A percentile compares a stretch with the other conserved stretches of the same genome.
phyloP scores from a whole-genome alignment of 2,329 filamentous ascomycete species.

The Aspergillus sergii region DNA sequence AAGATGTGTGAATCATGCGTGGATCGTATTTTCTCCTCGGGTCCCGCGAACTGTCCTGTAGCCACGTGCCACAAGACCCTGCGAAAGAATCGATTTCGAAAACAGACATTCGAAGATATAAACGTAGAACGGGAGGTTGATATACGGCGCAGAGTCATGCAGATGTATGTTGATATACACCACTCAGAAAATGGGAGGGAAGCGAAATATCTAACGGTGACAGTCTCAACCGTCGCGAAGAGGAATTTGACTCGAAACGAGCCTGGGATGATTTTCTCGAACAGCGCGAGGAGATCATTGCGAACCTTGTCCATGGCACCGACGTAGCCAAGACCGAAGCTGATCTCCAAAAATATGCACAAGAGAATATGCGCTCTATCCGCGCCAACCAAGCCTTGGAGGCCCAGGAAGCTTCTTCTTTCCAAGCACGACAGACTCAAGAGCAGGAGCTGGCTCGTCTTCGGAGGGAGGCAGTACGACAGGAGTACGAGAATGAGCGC shows the following conservation, averaged over 20 bases:
- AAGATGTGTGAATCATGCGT: conserved; percentile 98
- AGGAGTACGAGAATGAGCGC: conserved; percentile 72
- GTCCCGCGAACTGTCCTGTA: conserved; percentile 89
- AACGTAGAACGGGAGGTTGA: conserved; percentile 90
- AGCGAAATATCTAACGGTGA: conserved; percentile 20
- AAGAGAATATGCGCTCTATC: conserved; percentile 67
- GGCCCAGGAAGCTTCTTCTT: conserved; percentile 50
- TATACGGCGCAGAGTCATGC: conserved; percentile 76
- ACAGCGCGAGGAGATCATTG: conserved; percentile 85
- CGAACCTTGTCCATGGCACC: conserved; percentile 76
- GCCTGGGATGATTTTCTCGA: conserved; percentile 95
- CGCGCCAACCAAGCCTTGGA: conserved; percentile 52
- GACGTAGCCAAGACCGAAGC: conserved; percentile 67
- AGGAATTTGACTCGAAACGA: conserved; percentile 83
- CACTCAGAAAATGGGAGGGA: background rate
- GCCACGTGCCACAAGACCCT: conserved; percentile 85
- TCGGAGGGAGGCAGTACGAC: conserved; percentile 63
- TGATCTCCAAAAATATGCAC: conserved; percentile 69
- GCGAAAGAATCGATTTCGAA: conserved; percentile 79
- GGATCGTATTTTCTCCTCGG: conserved; percentile 87
- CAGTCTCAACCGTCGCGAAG: conserved; percentile 85
- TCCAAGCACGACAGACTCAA: conserved; percentile 52
- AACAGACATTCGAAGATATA: conserved; percentile 88
- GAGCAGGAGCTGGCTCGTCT: conserved; percentile 69
- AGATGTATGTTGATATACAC: conserved; percentile 44